A percentile compares a stretch with the other conserved stretches of the same genome.
Conservation (phyloP, 225 moss, liverwort and hornwort species). For the Asterella californica region DNA sequence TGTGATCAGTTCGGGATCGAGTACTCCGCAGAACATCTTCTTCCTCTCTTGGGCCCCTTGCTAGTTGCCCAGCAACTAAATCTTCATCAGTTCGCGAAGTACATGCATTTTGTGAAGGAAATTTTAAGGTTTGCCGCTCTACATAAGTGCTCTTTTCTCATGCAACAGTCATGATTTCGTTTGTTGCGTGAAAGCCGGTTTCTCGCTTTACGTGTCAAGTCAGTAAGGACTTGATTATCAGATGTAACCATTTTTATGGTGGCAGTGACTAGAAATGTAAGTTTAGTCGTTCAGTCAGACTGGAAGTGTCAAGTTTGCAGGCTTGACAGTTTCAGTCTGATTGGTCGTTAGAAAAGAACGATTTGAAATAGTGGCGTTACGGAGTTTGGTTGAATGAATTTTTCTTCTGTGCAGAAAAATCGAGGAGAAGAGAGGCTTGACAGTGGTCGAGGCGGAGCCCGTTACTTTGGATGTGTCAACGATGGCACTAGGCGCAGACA, state of each 20-base stretch:
- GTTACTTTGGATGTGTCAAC: constrained; percentile 81
- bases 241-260: not conserved
- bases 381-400: not conserved
- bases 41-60: constrained; percentile 80
- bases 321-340: not conserved
- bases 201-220: not conserved
- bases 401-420: constrained; percentile 58
- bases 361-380: not conserved
- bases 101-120: constrained; percentile 96
- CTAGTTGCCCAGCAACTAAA: constrained; percentile 89
- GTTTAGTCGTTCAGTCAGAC: not conserved
- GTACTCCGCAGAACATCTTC: constrained; percentile 84
- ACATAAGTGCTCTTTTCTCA: not conserved
- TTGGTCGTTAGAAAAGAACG: not conserved
- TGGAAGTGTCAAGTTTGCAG: not conserved
- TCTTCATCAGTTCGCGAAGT: constrained; percentile 93
- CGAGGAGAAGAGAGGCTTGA: constrained; percentile 91
- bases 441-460: constrained; percentile 83
- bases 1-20: constrained; percentile 75
- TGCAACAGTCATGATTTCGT: not conserved
- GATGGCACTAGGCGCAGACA: constrained; percentile 62
- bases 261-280: not conserved
- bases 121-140: constrained; percentile 58
- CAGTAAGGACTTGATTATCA: not conserved
- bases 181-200: not conserved